Evolutionary conservation across 257 asterid genomes (phyloP).

Genomic region (Rubia yunnanensis): DNA sequence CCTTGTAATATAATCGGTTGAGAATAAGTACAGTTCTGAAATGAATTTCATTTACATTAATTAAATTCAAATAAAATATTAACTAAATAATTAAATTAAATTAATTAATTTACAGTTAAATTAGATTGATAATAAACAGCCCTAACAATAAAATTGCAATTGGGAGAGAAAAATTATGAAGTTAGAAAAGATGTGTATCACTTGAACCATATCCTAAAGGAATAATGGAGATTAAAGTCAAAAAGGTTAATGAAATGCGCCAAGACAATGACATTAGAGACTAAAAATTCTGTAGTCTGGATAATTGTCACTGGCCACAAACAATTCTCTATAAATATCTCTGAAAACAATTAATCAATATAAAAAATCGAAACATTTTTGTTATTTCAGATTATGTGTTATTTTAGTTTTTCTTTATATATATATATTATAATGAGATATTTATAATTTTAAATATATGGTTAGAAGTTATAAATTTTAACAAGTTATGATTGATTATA

Average conservation of each 20-base stretch:
- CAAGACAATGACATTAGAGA: conserved; percentile 10
- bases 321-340: background rate
- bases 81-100: no score
- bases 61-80: no score
- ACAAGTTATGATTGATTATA: no score
- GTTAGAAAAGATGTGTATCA: background rate
- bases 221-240: conserved; percentile 2
- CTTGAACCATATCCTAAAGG: background rate
- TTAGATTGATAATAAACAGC: no score
- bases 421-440: no score
- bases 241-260: background rate
- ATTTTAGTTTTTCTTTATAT: no score
- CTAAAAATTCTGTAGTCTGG: conserved; percentile 1
- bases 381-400: no score
- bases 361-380: no score
- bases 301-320: background rate
- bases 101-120: no score
- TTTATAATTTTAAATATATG: no score
- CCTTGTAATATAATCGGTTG: background rate
- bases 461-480: no score
- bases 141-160: background rate
- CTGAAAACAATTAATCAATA: background rate
- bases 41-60: no score
- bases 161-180: background rate
- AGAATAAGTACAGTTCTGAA: background rate